Percentiles rank a stretch among this genome's conserved stretches.
These are phyloP conservation scores for Pleurotus citrinopileatus DNA, from an alignment of 768 basidiomycete species.

Conservation along the genomic window DNA sequence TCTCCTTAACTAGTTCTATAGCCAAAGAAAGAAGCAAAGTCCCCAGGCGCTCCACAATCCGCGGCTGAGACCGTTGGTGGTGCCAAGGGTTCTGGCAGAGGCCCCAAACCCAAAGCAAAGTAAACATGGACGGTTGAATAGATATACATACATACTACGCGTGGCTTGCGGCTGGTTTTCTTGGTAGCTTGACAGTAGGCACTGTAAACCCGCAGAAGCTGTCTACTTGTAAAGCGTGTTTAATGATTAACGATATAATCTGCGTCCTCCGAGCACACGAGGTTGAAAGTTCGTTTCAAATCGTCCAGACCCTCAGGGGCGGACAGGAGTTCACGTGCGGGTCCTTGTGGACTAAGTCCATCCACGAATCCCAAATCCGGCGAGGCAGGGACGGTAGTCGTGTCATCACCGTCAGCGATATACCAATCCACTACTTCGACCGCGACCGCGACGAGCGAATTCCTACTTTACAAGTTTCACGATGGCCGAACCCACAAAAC, in stretches of 20 bases:
- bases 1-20: neutral
- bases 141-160: too few relatives aligned
- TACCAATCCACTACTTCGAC: neutral
- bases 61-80: neutral
- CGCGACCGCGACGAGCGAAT: constrained; percentile 15
- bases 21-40: constrained; percentile 8
- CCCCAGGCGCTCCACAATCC: neutral
- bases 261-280: neutral
- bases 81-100: neutral
- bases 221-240: neutral
- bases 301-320: too few relatives aligned
- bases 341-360: too few relatives aligned
- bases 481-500: constrained; percentile 80
- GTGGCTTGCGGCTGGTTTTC: too few relatives aligned
- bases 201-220: too few relatives aligned
- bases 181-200: too few relatives aligned
- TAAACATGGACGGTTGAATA: neutral
- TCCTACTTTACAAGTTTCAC: neutral
- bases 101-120: constrained; percentile 4
- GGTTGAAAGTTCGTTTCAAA: too few relatives aligned
- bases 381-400: too few relatives aligned
- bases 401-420: too few relatives aligned
- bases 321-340: too few relatives aligned
- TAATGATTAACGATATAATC: neutral
- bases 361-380: too few relatives aligned